Evolutionary conservation across 306 rosid species (phyloP).

Genomic region (Fragaria iinumae): DNA sequence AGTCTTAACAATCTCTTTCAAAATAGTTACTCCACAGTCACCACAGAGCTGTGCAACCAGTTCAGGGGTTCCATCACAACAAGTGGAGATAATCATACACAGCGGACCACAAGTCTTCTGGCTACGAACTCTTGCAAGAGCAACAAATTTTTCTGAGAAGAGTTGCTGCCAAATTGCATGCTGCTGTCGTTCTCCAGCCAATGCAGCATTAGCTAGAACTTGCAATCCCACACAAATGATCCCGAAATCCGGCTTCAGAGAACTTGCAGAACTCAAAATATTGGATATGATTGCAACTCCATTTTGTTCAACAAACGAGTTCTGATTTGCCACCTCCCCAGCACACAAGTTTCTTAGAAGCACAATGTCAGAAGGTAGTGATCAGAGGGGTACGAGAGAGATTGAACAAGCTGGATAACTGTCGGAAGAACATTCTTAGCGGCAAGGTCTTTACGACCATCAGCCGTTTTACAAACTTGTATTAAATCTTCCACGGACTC

Average conservation of each 20-base stretch:
- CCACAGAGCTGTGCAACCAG: constrained; percentile 34
- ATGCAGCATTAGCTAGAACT: constrained; percentile 69
- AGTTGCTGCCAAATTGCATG: constrained; percentile 51
- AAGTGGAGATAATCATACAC: constrained; percentile 64
- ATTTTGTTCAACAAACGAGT: constrained; percentile 47
- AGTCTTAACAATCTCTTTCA: constrained; percentile 53
- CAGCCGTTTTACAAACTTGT: constrained; percentile 41
- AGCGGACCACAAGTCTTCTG: constrained; percentile 58
- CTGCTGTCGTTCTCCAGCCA: constrained; percentile 70
- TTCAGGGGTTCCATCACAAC: constrained; percentile 52
- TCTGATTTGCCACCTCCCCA: constrained; percentile 54
- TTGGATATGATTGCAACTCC: constrained; percentile 42
- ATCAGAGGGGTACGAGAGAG: constrained; percentile 25
- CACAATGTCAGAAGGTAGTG: constrained; percentile 30
- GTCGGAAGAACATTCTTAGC: constrained; percentile 38
- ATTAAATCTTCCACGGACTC: constrained; percentile 43
- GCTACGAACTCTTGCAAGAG: constrained; percentile 41
- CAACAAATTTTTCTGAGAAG: constrained; percentile 40
- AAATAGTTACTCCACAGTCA: constrained; percentile 46
- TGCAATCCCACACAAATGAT: constrained; percentile 61
- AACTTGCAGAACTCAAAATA: constrained; percentile 41
- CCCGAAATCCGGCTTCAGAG: constrained; percentile 32
- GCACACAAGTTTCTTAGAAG: constrained; percentile 71
- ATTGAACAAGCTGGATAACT: constrained; percentile 34
- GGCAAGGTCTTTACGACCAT: constrained; percentile 50